Evolutionary conservation across 176 grass and related monocot species (phyloP).

Genomic region (Bothriochloa decipiens): DNA sequence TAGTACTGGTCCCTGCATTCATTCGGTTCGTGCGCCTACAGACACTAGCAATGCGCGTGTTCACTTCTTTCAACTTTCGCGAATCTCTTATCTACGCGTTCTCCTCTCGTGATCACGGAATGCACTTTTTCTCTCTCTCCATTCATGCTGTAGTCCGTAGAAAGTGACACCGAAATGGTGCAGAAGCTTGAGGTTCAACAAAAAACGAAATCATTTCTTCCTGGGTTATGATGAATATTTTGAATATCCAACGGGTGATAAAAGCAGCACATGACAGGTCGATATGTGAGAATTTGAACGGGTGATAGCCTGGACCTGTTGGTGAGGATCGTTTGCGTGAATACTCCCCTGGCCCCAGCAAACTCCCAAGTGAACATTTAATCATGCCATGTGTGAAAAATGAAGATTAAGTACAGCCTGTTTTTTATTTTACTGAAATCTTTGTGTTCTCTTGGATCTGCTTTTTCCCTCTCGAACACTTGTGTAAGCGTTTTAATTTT

Average conservation of each 20-base stretch:
- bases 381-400: conserved; percentile 39
- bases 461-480: not conserved
- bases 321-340: conserved; percentile 32
- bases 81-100: conserved; percentile 31
- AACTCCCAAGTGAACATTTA: conserved; percentile 23
- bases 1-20: conserved; percentile 34
- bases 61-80: conserved; percentile 25
- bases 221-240: conserved; percentile 40
- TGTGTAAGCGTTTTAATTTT: not conserved
- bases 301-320: not conserved
- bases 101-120: conserved; percentile 28
- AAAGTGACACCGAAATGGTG: conserved; percentile 30
- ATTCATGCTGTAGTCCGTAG: not conserved
- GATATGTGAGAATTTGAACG: conserved; percentile 7
- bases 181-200: not conserved
- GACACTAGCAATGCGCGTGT: not conserved
- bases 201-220: conserved; percentile 34
- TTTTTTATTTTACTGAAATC: conserved; percentile 17
- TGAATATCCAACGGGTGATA: conserved; percentile 19
- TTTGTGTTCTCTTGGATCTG: not conserved
- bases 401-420: not conserved
- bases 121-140: not conserved
- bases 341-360: not conserved
- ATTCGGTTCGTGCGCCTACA: conserved; percentile 18
- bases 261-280: not conserved